phyloP scores from a whole-genome alignment of 495 filamentous ascomycete genomes.

The Hyphodiscus hymeniophilus region DNA sequence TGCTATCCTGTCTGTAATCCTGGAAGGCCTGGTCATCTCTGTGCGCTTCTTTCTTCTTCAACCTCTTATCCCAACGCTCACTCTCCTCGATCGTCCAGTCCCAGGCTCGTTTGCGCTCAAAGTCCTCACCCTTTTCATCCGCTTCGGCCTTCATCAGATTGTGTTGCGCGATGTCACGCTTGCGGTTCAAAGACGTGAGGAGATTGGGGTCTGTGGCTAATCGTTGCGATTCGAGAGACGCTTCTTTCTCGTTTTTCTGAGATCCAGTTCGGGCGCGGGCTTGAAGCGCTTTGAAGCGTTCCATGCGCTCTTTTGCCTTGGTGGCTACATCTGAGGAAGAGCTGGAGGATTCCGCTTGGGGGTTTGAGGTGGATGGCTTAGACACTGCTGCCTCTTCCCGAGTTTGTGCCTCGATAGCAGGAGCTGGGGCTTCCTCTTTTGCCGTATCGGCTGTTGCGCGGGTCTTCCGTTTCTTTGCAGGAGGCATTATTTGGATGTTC shows the following conservation, averaged over 20 bases:
- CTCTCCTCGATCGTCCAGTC: constrained; percentile 95
- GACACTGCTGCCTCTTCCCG: constrained; percentile 10
- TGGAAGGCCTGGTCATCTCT: constrained; percentile 83
- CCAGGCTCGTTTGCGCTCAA: constrained; percentile 96
- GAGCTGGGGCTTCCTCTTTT: constrained; percentile 10
- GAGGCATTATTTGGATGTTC: constrained; percentile 25
- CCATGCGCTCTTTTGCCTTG: constrained; percentile 48
- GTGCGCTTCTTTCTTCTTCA: constrained; percentile 77
- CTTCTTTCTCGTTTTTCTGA: constrained; percentile 74
- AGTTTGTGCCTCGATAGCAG: constrained; percentile 6
- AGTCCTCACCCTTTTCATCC: constrained; percentile 78
- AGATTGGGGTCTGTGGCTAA: constrained; percentile 66
- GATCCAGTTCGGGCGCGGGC: constrained; percentile 73
- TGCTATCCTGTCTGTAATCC: constrained; percentile 78
- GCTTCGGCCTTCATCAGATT: constrained; percentile 90
- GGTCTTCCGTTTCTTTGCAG: constrained; percentile 43
- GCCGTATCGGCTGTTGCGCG: constrained; percentile 19
- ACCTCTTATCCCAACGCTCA: constrained; percentile 85
- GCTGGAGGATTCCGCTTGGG: background rate
- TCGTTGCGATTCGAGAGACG: constrained; percentile 73
- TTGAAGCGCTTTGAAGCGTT: constrained; percentile 78
- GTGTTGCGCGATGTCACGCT: constrained; percentile 77
- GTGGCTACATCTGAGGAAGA: constrained; percentile 29
- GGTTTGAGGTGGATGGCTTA: background rate
- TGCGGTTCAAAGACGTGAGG: constrained; percentile 63